A percentile compares a stretch with the other conserved stretches of the same genome.
phyloP scores from a whole-genome alignment of 768 basidiomycete genomes.

The Cyathus striatus region DNA sequence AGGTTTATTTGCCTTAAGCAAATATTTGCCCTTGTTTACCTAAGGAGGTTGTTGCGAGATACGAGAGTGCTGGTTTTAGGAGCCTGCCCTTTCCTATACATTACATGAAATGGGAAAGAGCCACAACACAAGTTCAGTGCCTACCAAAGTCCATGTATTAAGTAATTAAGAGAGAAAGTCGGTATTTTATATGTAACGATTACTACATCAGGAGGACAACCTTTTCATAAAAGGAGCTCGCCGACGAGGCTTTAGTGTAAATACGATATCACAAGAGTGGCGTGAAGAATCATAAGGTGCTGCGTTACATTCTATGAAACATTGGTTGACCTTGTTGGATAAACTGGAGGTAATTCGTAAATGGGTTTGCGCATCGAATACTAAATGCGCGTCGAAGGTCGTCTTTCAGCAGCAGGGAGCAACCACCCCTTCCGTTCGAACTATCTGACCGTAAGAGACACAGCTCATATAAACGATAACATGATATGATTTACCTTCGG shows the following conservation, averaged over 20 bases:
- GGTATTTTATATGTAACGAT: no score
- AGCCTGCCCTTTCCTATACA: no score
- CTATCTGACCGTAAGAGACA: slow-evolving; percentile 3
- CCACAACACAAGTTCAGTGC: not conserved
- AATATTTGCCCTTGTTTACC: no score
- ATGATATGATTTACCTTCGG: slow-evolving; percentile 23
- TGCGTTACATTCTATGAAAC: not conserved
- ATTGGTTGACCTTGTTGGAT: not conserved
- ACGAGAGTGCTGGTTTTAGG: no score
- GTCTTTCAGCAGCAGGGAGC: no score
- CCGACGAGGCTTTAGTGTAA: no score
- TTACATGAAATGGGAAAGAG: not conserved
- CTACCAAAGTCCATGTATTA: slow-evolving; percentile 17
- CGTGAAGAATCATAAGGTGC: no score
- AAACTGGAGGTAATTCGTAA: not conserved
- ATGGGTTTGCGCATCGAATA: not conserved
- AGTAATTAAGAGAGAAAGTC: slow-evolving; percentile 43
- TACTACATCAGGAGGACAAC: no score
- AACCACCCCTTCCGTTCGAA: slow-evolving; percentile 11
- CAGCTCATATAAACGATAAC: not conserved
- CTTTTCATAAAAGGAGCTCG: no score
- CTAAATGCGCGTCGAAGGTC: not conserved
- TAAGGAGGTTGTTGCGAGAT: no score
- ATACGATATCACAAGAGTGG: no score
- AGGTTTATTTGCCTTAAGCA: no score